Evolutionary conservation across 805 yeast species (phyloP).

Genomic region (Candida orba): DNA sequence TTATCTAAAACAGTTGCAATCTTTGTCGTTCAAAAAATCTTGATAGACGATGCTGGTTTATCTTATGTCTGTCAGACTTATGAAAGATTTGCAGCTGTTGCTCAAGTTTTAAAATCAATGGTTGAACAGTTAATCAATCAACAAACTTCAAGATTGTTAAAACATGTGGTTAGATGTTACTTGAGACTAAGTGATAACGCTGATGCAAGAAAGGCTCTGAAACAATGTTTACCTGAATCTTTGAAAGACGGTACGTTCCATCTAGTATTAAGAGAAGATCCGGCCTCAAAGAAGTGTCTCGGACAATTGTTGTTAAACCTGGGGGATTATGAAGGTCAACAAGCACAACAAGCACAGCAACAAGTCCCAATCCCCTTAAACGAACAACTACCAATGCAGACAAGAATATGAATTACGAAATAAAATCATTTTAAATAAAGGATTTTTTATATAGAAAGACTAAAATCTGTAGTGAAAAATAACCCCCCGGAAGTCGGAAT

Average conservation of each 20-base stretch:
- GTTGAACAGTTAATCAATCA: conserved; percentile 73
- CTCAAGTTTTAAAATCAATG: conserved; percentile 80
- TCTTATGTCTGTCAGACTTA: conserved; percentile 90
- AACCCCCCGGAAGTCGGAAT: too few relatives aligned
- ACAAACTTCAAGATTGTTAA: conserved; percentile 77
- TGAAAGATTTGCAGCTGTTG: conserved; percentile 91
- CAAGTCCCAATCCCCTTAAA: neutral
- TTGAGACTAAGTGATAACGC: conserved; percentile 82
- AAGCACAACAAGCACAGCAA: conserved; percentile 6
- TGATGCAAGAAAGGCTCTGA: conserved; percentile 83
- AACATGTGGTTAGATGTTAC: conserved; percentile 92
- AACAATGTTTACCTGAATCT: conserved; percentile 79
- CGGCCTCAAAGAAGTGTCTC: conserved; percentile 79
- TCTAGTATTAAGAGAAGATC: conserved; percentile 72
- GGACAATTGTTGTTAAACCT: conserved; percentile 73
- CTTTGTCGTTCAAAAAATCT: conserved; percentile 87
- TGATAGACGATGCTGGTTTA: conserved; percentile 86
- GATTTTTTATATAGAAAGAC: too few relatives aligned
- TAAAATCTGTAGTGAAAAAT: too few relatives aligned
- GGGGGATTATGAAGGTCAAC: conserved; percentile 31
- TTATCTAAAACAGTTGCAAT: conserved; percentile 94
- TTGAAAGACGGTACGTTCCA: conserved; percentile 83
- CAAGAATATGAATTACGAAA: neutral
- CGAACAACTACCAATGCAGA: conserved; percentile 2
- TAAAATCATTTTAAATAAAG: neutral